Percentiles rank a stretch among this genome's conserved stretches.
Conservation (phyloP, 73 alveolate species). For the Tetrahymena elliotti region DNA sequence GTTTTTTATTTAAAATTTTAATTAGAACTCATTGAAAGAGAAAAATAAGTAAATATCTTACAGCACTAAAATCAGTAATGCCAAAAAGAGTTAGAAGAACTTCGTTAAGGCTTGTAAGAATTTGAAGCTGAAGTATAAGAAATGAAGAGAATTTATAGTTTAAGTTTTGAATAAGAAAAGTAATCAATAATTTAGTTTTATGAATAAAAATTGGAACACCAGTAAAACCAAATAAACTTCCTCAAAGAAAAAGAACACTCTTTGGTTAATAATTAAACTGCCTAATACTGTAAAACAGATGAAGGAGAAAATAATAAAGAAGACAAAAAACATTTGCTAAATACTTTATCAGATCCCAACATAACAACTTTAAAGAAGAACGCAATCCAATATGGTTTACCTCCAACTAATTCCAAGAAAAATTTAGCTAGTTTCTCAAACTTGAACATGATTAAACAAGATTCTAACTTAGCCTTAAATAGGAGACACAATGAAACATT, state of each 20-base stretch:
- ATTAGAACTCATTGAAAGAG: background rate
- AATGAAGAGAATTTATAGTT: background rate
- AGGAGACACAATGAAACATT: background rate
- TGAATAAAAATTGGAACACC: background rate
- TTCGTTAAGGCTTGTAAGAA: background rate
- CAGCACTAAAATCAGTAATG: background rate
- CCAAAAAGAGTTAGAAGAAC: background rate
- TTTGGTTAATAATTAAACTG: background rate
- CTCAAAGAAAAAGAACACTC: background rate
- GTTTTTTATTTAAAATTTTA: background rate
- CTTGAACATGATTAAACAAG: background rate
- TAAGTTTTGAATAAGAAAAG: background rate
- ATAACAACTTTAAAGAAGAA: background rate
- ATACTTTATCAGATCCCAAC: background rate
- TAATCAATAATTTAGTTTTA: background rate
- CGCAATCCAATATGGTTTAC: background rate
- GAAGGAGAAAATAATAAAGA: background rate
- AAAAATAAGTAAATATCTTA: background rate
- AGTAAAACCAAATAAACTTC: background rate
- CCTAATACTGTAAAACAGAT: background rate
- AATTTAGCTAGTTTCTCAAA: background rate
- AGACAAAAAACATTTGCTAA: background rate
- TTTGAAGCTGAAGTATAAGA: background rate
- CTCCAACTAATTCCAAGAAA: background rate
- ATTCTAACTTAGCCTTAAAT: background rate